A percentile compares a stretch with the other conserved stretches of the same genome.
phyloP scores from a whole-genome alignment of 2,329 filamentous ascomycete species.

The Arthrobotrys sphaeroides region DNA sequence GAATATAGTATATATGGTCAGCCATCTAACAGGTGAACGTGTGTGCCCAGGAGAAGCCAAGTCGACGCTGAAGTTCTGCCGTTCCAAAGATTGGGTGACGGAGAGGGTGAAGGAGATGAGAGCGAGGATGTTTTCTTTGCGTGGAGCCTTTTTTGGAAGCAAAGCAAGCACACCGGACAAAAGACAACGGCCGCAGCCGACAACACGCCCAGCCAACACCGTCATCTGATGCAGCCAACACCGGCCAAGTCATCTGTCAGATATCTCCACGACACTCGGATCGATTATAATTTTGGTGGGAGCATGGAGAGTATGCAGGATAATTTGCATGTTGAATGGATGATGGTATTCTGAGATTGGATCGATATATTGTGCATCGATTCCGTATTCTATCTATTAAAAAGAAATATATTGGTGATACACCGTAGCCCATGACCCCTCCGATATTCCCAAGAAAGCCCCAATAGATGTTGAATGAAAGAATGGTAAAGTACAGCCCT shows the following conservation, averaged over 20 bases:
- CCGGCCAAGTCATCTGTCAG: background rate
- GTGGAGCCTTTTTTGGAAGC: conserved; percentile 31
- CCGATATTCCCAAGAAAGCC: background rate
- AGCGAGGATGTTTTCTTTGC: conserved; percentile 37
- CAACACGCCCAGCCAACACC: conserved; percentile 29
- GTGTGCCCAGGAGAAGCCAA: background rate
- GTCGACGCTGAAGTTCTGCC: background rate
- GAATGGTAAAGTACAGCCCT: conserved; percentile 2
- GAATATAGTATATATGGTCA: background rate
- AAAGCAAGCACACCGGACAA: background rate
- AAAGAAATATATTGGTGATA: background rate
- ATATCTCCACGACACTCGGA: background rate
- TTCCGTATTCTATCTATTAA: background rate
- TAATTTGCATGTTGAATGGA: too few relatives aligned
- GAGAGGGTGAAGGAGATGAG: conserved; percentile 21
- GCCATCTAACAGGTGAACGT: background rate
- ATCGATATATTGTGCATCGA: too few relatives aligned
- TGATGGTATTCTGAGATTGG: too few relatives aligned
- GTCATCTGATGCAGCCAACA: conserved; percentile 30
- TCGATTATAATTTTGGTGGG: too few relatives aligned
- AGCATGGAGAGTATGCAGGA: too few relatives aligned
- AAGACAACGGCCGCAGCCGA: conserved; percentile 11
- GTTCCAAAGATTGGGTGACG: conserved; percentile 19
- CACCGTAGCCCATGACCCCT: too few relatives aligned
- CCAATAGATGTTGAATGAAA: conserved; percentile 1